Conservation (phyloP, 2,329 filamentous ascomycete genomes). For the Claviceps monticola region DNA sequence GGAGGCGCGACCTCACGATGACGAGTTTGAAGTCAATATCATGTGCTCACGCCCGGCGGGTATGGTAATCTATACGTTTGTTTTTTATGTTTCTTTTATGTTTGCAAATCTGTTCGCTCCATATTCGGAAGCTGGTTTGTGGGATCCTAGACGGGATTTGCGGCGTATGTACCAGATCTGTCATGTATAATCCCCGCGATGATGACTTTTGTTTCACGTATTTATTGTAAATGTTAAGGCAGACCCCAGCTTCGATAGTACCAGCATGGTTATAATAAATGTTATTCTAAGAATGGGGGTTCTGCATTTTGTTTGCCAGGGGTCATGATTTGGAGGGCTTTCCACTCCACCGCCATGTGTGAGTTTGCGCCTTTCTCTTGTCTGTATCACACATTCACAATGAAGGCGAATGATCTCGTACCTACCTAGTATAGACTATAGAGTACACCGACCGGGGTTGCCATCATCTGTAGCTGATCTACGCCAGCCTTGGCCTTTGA, state of each 20-base stretch:
- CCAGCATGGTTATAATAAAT: no score
- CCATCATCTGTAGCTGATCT: no score
- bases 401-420: no score
- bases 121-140: background rate
- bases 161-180: background rate
- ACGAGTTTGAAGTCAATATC: background rate
- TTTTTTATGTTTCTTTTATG: background rate
- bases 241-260: background rate
- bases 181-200: background rate
- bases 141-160: background rate
- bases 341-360: no score
- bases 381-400: no score
- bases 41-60: background rate
- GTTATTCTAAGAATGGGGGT: no score
- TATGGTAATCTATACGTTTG: background rate
- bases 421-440: no score
- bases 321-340: no score
- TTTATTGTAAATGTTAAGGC: background rate
- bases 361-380: no score
- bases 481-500: no score
- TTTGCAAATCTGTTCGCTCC: background rate
- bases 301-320: no score
- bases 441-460: no score
- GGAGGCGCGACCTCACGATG: background rate
- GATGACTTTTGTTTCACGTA: background rate